Conservation (phyloP, 116 monocot species). For the Cymodocea nodosa region DNA sequence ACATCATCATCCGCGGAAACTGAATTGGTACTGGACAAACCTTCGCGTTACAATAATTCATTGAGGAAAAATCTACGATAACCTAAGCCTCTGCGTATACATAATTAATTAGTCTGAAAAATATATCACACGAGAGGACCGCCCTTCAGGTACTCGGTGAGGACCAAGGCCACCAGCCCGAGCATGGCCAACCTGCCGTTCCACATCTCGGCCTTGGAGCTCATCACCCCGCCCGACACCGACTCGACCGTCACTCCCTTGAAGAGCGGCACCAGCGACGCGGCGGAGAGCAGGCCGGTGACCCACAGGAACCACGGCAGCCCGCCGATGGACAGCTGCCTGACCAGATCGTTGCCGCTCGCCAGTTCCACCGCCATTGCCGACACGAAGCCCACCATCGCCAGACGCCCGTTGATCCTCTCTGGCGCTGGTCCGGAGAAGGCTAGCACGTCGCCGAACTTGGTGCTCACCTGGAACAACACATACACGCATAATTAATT, state of each 20-base stretch:
- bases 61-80: no score
- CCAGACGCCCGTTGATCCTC: constrained; percentile 71
- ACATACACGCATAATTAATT: not conserved
- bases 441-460: constrained; percentile 43
- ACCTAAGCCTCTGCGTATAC: no score
- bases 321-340: constrained; percentile 47
- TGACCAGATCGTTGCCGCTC: constrained; percentile 29
- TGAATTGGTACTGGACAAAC: no score
- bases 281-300: constrained; percentile 31
- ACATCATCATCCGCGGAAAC: no score
- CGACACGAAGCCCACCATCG: constrained; percentile 65
- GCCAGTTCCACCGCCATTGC: constrained; percentile 48
- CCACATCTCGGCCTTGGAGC: constrained; percentile 54
- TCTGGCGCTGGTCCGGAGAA: constrained; percentile 75
- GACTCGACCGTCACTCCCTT: constrained; percentile 36
- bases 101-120: no score
- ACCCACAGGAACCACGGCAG: constrained; percentile 43
- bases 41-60: no score
- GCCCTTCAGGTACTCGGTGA: constrained; percentile 62
- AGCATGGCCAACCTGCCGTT: constrained; percentile 75
- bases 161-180: constrained; percentile 50
- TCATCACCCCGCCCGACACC: constrained; percentile 30
- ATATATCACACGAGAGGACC: constrained; percentile 13
- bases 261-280: constrained; percentile 58
- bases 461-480: constrained; percentile 33